Base-by-base conservation (phyloP, 345 rosid species). In the Aegle marmelos region DNA sequence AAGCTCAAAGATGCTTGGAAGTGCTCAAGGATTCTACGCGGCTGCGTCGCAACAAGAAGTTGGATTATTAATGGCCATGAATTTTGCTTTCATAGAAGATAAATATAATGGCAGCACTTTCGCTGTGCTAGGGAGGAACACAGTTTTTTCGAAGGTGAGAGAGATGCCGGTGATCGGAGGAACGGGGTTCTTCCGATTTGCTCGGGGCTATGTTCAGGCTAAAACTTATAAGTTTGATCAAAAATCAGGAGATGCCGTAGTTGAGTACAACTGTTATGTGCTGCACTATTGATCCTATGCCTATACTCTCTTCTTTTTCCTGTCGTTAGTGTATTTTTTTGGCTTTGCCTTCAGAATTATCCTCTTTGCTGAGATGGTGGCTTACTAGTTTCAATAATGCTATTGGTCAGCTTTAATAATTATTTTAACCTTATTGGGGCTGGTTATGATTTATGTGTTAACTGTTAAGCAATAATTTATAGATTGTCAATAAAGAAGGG, bases 151-250 rank as follows among this genome's bases (percentile, higher is more conserved):
- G 11, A 78, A 82, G 73, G 84, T 87, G 59, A 88, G 98, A 70
- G 98, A 92, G 83, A 87, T 93, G 93, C 94, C 97, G 27, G 88
- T 93, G 71, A 72, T 92, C 50, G 91, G 94, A 68, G 98, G 98
- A 60, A 87, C 91, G 70, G 98, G 98, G 22, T 83, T 90, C 58
- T 88, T 93, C 88, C 87, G 93, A 76, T 90, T 93, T 76, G 94
- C 93, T 2, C 79, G 92, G 70, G 98, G 98, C 0, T 93, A 89
- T 84, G 97, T 84, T 28, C 84, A 87, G 76, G 88, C 87, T 1
- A 81, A 62, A 37, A 93, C 94, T 21, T 79, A 85, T 71, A 70
- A 68, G 66, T 2, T 90, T 25, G 79, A 88, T 82, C 5, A 9
- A 4, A 79, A 63, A 28, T 80, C 80, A 14, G 78, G 84, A 3